Conservation (phyloP, 768 basidiomycete species). For the Saitozyma sp. region DNA sequence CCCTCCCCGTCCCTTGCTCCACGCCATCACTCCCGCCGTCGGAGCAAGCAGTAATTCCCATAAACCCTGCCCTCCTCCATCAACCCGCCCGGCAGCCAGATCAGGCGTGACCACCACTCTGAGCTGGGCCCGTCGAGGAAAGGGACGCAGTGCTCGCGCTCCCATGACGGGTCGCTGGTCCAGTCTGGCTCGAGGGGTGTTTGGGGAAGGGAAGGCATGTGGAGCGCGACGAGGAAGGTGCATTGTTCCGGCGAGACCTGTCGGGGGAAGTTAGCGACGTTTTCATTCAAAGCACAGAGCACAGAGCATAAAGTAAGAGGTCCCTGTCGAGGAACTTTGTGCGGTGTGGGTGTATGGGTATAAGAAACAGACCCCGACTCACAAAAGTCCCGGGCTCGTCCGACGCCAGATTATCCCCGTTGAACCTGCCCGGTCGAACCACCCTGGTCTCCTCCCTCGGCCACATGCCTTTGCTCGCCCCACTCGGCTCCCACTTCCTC, state of each 20-base stretch:
- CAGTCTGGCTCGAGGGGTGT: conserved; percentile 74
- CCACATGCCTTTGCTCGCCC: conserved; percentile 57
- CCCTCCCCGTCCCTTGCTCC: too few relatives aligned
- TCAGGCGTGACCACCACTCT: conserved; percentile 66
- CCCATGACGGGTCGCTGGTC: conserved; percentile 62
- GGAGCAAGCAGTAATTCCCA: conserved; percentile 81
- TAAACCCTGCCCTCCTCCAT: conserved; percentile 73
- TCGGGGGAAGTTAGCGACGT: conserved; percentile 35
- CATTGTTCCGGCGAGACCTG: conserved; percentile 71
- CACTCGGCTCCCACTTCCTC: conserved; percentile 64
- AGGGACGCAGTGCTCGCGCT: conserved; percentile 72
- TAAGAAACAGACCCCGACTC: conserved; percentile 47
- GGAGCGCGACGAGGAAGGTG: conserved; percentile 86
- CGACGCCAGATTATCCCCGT: conserved; percentile 79
- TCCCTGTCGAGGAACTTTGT: too few relatives aligned
- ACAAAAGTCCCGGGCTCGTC: conserved; percentile 72
- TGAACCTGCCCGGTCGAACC: conserved; percentile 65
- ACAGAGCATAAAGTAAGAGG: too few relatives aligned
- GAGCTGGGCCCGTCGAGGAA: conserved; percentile 84
- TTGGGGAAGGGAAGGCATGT: conserved; percentile 71
- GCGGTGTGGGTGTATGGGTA: not conserved
- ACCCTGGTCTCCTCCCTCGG: conserved; percentile 64
- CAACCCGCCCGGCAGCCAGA: conserved; percentile 73
- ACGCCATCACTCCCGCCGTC: too few relatives aligned
- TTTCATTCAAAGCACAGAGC: conserved; percentile 7